These are phyloP conservation scores for Agapanthus africanus DNA, from an alignment of 106 monocot species.

Conservation along the genomic window DNA sequence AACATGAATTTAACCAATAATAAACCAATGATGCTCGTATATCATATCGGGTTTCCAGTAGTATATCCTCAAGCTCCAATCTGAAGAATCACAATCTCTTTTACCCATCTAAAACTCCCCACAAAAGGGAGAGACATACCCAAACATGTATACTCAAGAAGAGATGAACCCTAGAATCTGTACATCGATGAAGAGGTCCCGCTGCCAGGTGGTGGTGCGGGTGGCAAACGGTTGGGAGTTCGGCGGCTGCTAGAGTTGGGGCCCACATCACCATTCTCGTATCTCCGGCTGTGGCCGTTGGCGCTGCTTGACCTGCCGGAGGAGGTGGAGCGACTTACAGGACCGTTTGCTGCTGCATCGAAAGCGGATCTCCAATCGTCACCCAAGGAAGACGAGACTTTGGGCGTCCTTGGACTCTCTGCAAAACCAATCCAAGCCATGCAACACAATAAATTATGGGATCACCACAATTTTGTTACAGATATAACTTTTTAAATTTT, in stretches of 20 bases:
- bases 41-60: too few species aligned
- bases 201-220: slow-evolving; percentile 58
- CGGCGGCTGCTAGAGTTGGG: slow-evolving; percentile 68
- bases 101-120: too few species aligned
- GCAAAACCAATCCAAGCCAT: slow-evolving; percentile 13
- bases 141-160: too few species aligned
- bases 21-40: too few species aligned
- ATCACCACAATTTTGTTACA: too few species aligned
- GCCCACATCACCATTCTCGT: slow-evolving; percentile 64
- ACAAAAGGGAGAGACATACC: too few species aligned
- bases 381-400: not conserved
- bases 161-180: too few species aligned
- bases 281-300: slow-evolving; percentile 41
- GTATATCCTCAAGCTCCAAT: too few species aligned
- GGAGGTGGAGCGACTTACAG: slow-evolving; percentile 13
- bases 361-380: slow-evolving; percentile 97
- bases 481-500: not conserved
- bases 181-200: slow-evolving; percentile 15
- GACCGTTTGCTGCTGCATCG: slow-evolving; percentile 78
- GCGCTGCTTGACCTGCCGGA: slow-evolving; percentile 43
- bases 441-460: too few species aligned
- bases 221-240: slow-evolving; percentile 84
- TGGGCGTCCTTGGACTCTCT: slow-evolving; percentile 31
- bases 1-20: too few species aligned
- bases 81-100: too few species aligned